These are phyloP conservation scores for Heracleum sosnowskyi DNA, from an alignment of 129 eudicot genomes.

Conservation along the genomic window DNA sequence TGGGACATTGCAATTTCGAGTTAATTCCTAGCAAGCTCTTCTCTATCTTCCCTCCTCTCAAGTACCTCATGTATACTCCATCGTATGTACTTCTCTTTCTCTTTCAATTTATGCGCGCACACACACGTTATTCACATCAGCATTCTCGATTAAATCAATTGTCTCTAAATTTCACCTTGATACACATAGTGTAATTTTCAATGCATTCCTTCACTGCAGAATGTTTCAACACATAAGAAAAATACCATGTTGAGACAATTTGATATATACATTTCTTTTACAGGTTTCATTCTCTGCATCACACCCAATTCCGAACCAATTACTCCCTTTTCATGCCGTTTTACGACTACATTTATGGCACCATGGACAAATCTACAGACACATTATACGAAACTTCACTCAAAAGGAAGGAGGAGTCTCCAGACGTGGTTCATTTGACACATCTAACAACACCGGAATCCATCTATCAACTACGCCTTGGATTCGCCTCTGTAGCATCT, in stretches of 20 bases:
- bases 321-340: constrained; percentile 76
- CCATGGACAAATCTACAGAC: constrained; percentile 50
- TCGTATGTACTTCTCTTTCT: constrained; percentile 38
- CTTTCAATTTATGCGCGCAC: neutral
- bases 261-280: no score
- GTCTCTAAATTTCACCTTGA: neutral
- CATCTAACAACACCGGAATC: constrained; percentile 62
- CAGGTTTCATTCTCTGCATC: constrained; percentile 77
- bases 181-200: neutral
- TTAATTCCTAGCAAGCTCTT: constrained; percentile 38
- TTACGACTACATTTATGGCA: constrained; percentile 60
- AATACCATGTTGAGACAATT: neutral
- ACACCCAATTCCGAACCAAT: constrained; percentile 72
- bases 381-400: constrained; percentile 42
- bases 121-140: neutral
- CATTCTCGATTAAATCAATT: neutral
- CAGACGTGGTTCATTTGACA: constrained; percentile 52
- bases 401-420: constrained; percentile 31
- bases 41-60: constrained; percentile 51
- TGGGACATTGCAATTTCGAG: constrained; percentile 83
- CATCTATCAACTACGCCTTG: constrained; percentile 44
- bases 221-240: neutral
- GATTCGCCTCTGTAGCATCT: constrained; percentile 44
- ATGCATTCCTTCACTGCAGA: neutral
- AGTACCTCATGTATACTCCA: constrained; percentile 71